These are phyloP conservation scores for Mrakiaceae sp. DNA, from an alignment of 1,284 basidiomycete species.

Conservation along the genomic window DNA sequence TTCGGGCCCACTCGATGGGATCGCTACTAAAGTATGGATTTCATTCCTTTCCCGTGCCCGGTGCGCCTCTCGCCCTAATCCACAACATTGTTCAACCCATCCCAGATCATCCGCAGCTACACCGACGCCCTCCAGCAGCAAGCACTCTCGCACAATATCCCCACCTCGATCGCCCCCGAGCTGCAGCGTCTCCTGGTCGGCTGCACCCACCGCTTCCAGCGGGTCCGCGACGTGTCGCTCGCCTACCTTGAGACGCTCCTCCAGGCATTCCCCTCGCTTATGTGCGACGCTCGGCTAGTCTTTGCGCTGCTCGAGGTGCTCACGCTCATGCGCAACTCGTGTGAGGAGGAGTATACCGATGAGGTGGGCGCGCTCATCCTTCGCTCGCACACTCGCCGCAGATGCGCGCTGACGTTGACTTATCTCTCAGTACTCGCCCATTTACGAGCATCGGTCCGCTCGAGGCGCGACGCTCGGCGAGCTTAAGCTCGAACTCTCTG, in stretches of 20 bases:
- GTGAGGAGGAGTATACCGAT: slow-evolving; percentile 82
- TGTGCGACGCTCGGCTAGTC: slow-evolving; percentile 81
- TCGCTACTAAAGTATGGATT: slow-evolving; percentile 63
- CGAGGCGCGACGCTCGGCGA: slow-evolving; percentile 40
- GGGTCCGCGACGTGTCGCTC: slow-evolving; percentile 69
- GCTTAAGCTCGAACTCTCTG: slow-evolving; percentile 69
- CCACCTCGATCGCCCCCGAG: slow-evolving; percentile 59
- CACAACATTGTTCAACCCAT: background rate
- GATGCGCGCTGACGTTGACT: background rate
- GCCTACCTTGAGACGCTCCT: slow-evolving; percentile 76
- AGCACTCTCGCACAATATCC: slow-evolving; percentile 69
- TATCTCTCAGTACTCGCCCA: slow-evolving; percentile 63
- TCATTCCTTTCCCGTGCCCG: background rate
- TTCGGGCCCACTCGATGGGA: slow-evolving; percentile 63
- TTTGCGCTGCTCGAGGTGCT: slow-evolving; percentile 83
- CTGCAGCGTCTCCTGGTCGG: slow-evolving; percentile 63
- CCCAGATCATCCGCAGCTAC: slow-evolving; percentile 5
- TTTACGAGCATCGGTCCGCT: slow-evolving; percentile 70
- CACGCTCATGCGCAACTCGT: slow-evolving; percentile 73
- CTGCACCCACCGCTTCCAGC: slow-evolving; percentile 71
- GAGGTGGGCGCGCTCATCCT: slow-evolving; percentile 48
- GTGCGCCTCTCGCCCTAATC: background rate
- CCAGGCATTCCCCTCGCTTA: slow-evolving; percentile 84
- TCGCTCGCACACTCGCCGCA: background rate
- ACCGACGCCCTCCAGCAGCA: background rate